Conservation (phyloP, 345 rosid species). For the Ceriops zippeliana region DNA sequence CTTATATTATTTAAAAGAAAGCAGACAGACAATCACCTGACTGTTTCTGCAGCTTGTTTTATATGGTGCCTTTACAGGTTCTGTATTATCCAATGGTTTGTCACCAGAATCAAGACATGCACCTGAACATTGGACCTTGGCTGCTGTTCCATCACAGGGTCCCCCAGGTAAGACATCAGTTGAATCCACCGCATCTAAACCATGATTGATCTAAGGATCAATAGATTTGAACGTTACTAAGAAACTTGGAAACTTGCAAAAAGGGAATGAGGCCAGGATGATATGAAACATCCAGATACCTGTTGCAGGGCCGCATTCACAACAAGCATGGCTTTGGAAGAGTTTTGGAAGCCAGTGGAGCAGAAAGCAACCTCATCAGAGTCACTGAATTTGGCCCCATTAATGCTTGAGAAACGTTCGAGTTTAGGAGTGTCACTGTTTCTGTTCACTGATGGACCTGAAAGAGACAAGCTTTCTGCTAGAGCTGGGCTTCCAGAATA, state of each 20-base stretch:
- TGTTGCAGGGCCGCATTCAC: constrained; percentile 20
- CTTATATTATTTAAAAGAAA: background rate
- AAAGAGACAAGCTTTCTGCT: constrained; percentile 17
- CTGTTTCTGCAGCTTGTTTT: constrained; percentile 16
- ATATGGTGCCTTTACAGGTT: constrained; percentile 11
- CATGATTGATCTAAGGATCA: constrained; percentile 30
- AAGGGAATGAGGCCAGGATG: background rate
- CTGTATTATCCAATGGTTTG: constrained; percentile 6
- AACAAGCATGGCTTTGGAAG: no score
- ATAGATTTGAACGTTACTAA: constrained; percentile 19
- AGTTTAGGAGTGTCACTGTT: constrained; percentile 14
- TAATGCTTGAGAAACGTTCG: constrained; percentile 14
- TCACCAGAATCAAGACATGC: constrained; percentile 6
- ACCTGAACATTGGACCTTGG: background rate
- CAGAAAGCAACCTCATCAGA: background rate
- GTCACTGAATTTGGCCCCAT: constrained; percentile 22
- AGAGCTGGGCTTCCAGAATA: constrained; percentile 8
- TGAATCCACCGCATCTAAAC: constrained; percentile 16
- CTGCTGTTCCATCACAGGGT: background rate
- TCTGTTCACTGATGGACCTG: constrained; percentile 9
- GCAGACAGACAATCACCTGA: constrained; percentile 24
- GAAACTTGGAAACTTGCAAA: background rate
- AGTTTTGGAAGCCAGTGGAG: background rate
- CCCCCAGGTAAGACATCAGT: background rate
- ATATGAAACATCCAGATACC: constrained; percentile 37